phyloP scores from a whole-genome alignment of 2,329 filamentous ascomycete species.

The Diaporthe humulicola region DNA sequence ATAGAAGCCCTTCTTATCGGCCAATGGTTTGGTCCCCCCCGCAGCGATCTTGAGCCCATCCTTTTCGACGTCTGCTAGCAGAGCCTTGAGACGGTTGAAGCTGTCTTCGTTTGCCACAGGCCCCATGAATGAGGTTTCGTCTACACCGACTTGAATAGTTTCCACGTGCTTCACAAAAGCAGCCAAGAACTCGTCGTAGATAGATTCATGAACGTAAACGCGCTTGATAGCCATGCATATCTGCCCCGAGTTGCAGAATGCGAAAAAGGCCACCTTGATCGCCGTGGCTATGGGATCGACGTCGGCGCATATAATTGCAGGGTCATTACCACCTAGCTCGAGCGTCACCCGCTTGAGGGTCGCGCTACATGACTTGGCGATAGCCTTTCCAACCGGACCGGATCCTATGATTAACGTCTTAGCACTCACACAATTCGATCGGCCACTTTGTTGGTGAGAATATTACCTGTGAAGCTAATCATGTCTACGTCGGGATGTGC shows the following conservation, averaged over 20 bases:
- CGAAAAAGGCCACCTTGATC: constrained; percentile 57
- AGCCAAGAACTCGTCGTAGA: constrained; percentile 62
- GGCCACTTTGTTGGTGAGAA: constrained; percentile 41
- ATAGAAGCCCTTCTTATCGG: constrained; percentile 62
- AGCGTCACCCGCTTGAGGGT: constrained; percentile 61
- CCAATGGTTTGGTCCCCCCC: constrained; percentile 52
- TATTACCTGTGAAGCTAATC: constrained; percentile 74
- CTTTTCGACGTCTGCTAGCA: constrained; percentile 6
- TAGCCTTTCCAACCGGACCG: constrained; percentile 46
- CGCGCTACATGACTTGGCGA: constrained; percentile 56
- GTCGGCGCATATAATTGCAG: constrained; percentile 60
- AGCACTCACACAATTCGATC: neutral
- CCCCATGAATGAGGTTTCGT: constrained; percentile 51
- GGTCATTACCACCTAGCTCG: constrained; percentile 63
- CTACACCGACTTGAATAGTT: neutral
- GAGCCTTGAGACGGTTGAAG: constrained; percentile 7
- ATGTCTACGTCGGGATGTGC: constrained; percentile 71
- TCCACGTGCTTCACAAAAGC: constrained; percentile 36
- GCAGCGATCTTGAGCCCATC: constrained; percentile 60
- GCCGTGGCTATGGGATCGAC: constrained; percentile 52
- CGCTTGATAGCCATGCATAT: constrained; percentile 67
- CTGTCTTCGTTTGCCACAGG: constrained; percentile 69
- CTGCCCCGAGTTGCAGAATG: constrained; percentile 71
- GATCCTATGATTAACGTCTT: constrained; percentile 1
- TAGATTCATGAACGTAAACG: constrained; percentile 66